Evolutionary conservation across 352 stramenopile genomes (phyloP), one percentile per base, ranked within the genome.

Genomic region (Phytophthora foliorum): DNA sequence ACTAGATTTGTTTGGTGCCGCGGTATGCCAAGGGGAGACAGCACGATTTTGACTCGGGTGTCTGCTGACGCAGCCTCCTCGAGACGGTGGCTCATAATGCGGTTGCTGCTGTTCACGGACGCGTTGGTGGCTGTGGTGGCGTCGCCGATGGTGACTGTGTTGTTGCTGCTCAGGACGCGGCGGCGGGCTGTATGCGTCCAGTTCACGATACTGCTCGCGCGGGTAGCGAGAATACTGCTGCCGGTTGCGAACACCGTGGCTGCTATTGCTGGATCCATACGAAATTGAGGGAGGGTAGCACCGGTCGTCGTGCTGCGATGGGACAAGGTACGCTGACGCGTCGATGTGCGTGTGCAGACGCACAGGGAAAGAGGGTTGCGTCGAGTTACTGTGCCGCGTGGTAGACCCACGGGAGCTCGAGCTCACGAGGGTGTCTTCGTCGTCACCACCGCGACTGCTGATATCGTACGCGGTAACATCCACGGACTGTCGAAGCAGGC

Each of bases 331-430:
- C 0, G 67, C 61, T 6, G 67, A 66, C 6, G 67, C 67, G 42
- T 78, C 57, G 53, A 78, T 75, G 24, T 78, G 58, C 5, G 71
- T 75, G 57, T 78, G 67, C 17, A 75, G 67, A 16, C 42, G 57
- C 29, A 73, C 38, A 5, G 67, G 67, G 38, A 65, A 73, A 25
- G 34, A 48, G 5, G 56, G 8, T 36, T 67, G 39, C 14, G 52
- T 45, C 27, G 49, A 21, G 17, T 36, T 54, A 38, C 17, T 50
- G 11, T 44, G 57, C 4, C 50, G 65, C 44, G 57, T 17, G n/a
- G 34, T 41, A n/a, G 58, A 24, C 51, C 22, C 59, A 42, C 39
- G 51, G 6, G 53, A 57, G 16, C 29, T n/a, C 19, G 57, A 31
- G 52, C 27, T 61, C 27, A 31, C 19, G 2, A 36, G 24, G 2